Base-by-base conservation (phyloP, 257 asterid species). In the Marsdenia floribunda region DNA sequence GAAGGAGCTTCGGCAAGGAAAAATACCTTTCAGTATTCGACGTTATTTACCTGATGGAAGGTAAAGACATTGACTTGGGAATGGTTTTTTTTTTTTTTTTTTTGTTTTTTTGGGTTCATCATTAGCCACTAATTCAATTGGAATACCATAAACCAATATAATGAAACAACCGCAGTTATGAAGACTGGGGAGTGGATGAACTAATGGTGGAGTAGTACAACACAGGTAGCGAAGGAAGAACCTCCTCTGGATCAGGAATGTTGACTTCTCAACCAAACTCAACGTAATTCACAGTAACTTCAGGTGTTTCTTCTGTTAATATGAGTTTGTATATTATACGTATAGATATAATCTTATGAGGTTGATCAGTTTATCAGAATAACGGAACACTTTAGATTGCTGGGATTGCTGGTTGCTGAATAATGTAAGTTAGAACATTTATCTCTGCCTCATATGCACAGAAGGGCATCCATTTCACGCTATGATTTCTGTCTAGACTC, bases 121-220 rank as follows among this genome's bases (percentile, higher is more conserved):
- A 5, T 60, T 60, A 60, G n/a, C 21, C 21, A 60, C 18, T 59
- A 60, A 60, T 26, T 60, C 42, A 26, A 12, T 29, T 26, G 24
- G 19, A 24, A 59, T 22, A 24, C 19, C 13, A 2, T 59, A 5
- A 12, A 59, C 15, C 13, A 35, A 63, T 63, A 63, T 63, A 63
- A 18, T 63, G 22, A 63, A 9, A 35, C 4, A 1, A 5, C 69
- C 33, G 69, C 69, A 35, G 69, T 33, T 35, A 63, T 35, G 69
- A 63, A 35, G 69, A 63, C 47, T 63, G 69, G 69, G 46, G 69
- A 26, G 67, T 60, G n/a, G 21, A 60, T 11, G 69, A 63, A 35
- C 6, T 63, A 63, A 35, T 35, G 3, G 69, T 63, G 40, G 69
- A 63, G 19, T 22, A 35, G 33, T 33, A 61, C 7, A n/a, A 18